phyloP scores from a whole-genome alignment of 1,139 yeast genomes.

The Pichia sp. region DNA sequence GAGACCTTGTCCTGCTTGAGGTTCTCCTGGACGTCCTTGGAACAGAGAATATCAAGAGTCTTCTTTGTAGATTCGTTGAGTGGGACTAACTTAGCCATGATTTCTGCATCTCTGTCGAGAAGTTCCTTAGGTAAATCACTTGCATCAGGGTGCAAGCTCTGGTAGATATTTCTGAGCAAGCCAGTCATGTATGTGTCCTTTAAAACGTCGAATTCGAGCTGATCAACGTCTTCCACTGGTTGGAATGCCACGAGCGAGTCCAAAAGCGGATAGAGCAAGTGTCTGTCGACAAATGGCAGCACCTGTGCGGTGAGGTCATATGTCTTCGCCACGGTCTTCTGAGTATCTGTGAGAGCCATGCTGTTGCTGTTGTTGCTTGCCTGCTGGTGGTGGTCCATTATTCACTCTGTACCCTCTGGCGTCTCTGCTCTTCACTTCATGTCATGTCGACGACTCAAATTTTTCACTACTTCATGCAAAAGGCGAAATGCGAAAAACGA shows the following conservation, averaged over 20 bases:
- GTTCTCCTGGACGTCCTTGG: slow-evolving; percentile 42
- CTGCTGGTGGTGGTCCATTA: too few species aligned
- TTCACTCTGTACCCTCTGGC: too few species aligned
- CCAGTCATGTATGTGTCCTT: slow-evolving; percentile 50
- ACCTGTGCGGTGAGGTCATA: slow-evolving; percentile 40
- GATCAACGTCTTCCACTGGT: slow-evolving; percentile 35
- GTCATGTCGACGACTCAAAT: too few species aligned
- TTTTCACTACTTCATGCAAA: too few species aligned
- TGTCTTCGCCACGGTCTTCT: slow-evolving; percentile 55
- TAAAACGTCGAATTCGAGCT: slow-evolving; percentile 43
- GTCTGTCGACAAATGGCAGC: slow-evolving; percentile 52
- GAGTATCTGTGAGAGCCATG: slow-evolving; percentile 52
- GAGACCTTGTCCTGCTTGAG: slow-evolving; percentile 47
- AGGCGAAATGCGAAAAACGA: neutral
- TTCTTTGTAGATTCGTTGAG: slow-evolving; percentile 38
- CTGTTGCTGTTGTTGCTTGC: slow-evolving; percentile 35
- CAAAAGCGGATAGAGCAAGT: slow-evolving; percentile 45
- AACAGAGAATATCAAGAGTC: slow-evolving; percentile 39
- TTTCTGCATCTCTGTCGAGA: slow-evolving; percentile 32
- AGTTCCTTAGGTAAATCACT: slow-evolving; percentile 34
- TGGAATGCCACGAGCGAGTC: slow-evolving; percentile 42
- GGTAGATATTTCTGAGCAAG: slow-evolving; percentile 39
- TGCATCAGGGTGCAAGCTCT: slow-evolving; percentile 32
- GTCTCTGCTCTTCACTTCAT: too few species aligned
- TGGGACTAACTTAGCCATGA: slow-evolving; percentile 32